Evolutionary conservation across 768 basidiomycete genomes (phyloP), one percentile per base, ranked within the genome.

Genomic region (Pisolithus albus): DNA sequence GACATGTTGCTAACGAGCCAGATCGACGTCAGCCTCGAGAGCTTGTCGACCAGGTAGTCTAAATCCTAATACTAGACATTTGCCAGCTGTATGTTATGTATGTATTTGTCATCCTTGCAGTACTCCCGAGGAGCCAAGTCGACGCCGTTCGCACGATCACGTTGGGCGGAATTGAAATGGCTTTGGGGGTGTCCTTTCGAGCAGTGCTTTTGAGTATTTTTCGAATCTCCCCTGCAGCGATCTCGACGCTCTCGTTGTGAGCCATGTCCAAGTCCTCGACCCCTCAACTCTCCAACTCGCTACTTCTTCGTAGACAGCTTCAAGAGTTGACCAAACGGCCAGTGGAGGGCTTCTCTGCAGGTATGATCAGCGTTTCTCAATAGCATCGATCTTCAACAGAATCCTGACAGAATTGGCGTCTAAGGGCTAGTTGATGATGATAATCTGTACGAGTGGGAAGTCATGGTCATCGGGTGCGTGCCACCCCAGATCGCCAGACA

Each of bases 401-500:
- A 58, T 56, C 62, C 66, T 70, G 64, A 68, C 57, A 64, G 61
- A 59, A 53, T 64, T 62, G 47, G 58, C 61, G 55, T 57, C 61
- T 61, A 62, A 83, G 95, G 95, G 38, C 82, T 99, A 50, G 93
- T 93, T 43, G 92, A 98, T 66, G 95, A 97, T 53, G 79, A 83
- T 69, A 94, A 97, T 72, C 72, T 97, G 11, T 91, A 87, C 52
- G 94, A 97, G 73, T 99, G 96, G 96, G 93, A 96, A 59, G 79
- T 97, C 63, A 76, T 96, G 64, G 85, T 96, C 59, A 95, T 95
- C 64, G 92, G 92, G 92, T 94, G 56, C 52, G 82, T 70, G 44
- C 44, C 45, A 24, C 21, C 28, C 50, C 47, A 45, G 40, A 45
- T 68, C 50, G 24, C 46, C 49, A 16, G 46, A 41, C 24, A 34